Evolutionary conservation across 2,329 filamentous ascomycete genomes (phyloP).

Genomic region (Phialophora expanda): DNA sequence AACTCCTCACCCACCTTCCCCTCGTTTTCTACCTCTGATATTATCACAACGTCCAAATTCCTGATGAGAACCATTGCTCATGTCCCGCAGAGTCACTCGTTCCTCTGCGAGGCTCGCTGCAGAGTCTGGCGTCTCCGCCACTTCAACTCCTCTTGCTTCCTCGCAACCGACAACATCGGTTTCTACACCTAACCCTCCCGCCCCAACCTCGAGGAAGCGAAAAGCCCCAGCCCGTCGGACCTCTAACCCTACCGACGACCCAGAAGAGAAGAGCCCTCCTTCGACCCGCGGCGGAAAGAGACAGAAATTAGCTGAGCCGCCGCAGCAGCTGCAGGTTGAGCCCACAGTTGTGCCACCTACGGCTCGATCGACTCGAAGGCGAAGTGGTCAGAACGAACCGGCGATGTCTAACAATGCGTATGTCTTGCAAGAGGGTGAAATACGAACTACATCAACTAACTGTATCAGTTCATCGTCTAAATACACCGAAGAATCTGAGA

Average conservation of each 20-base stretch:
- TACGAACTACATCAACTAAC: constrained; percentile 27
- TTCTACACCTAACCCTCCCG: constrained; percentile 45
- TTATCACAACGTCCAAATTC: constrained; percentile 21
- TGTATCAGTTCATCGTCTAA: constrained; percentile 65
- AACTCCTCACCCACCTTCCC: constrained; percentile 17
- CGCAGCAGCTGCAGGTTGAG: constrained; percentile 54
- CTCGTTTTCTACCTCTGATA: constrained; percentile 17
- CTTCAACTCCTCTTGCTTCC: constrained; percentile 41
- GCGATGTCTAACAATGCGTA: constrained; percentile 44
- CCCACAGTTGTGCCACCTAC: constrained; percentile 42
- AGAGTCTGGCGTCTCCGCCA: constrained; percentile 54
- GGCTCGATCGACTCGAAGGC: constrained; percentile 30
- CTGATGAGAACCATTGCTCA: constrained; percentile 65
- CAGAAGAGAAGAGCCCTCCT: constrained; percentile 38
- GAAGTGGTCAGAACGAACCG: constrained; percentile 34
- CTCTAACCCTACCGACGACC: constrained; percentile 52
- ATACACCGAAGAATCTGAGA: constrained; percentile 67
- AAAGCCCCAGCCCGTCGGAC: constrained; percentile 67
- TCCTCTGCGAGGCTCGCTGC: constrained; percentile 90
- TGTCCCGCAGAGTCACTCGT: constrained; percentile 96
- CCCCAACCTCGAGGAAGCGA: constrained; percentile 66
- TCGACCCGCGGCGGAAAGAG: constrained; percentile 69
- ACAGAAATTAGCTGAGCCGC: constrained; percentile 63
- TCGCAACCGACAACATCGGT: constrained; percentile 11
- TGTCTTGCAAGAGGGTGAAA: constrained; percentile 22